phyloP scores from a whole-genome alignment of 129 eudicot genomes.

The Solidago caesia region DNA sequence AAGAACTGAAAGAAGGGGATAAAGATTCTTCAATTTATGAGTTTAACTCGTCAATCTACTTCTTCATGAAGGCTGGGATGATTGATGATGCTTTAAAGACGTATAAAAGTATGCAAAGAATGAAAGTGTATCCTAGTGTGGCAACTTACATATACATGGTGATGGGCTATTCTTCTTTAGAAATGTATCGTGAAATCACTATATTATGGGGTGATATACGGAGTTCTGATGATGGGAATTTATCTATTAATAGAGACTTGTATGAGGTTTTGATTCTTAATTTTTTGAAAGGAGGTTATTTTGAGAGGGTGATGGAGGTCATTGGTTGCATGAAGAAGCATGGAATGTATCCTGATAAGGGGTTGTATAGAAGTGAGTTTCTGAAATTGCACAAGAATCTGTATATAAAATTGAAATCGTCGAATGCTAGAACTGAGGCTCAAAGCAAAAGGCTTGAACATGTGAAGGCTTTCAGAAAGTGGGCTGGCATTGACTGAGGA shows the following conservation, averaged over 20 bases:
- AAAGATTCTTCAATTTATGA: slow-evolving; percentile 33
- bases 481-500: slow-evolving; percentile 51
- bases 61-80: slow-evolving; percentile 89
- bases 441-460: slow-evolving; percentile 64
- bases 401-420: slow-evolving; percentile 49
- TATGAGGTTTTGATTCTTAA: slow-evolving; percentile 60
- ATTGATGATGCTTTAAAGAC: slow-evolving; percentile 67
- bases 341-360: slow-evolving; percentile 59
- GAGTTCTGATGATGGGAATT: slow-evolving; percentile 38
- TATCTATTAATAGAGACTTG: slow-evolving; percentile 49
- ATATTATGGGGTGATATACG: slow-evolving; percentile 88
- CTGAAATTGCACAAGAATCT: slow-evolving; percentile 68
- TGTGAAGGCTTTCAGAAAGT: slow-evolving; percentile 72
- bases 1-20: slow-evolving; percentile 44
- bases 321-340: slow-evolving; percentile 57
- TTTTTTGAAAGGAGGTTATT: slow-evolving; percentile 86
- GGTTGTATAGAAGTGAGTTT: slow-evolving; percentile 64
- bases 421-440: slow-evolving; percentile 60
- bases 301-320: slow-evolving; percentile 92
- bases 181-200: slow-evolving; percentile 78
- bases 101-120: slow-evolving; percentile 70
- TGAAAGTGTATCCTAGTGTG: slow-evolving; percentile 54
- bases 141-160: slow-evolving; percentile 57
- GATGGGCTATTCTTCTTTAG: slow-evolving; percentile 64
- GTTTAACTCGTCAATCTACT: slow-evolving; percentile 75